Evolutionary conservation across 345 rosid species (phyloP).

Genomic region (Bretschneidera sinensis): DNA sequence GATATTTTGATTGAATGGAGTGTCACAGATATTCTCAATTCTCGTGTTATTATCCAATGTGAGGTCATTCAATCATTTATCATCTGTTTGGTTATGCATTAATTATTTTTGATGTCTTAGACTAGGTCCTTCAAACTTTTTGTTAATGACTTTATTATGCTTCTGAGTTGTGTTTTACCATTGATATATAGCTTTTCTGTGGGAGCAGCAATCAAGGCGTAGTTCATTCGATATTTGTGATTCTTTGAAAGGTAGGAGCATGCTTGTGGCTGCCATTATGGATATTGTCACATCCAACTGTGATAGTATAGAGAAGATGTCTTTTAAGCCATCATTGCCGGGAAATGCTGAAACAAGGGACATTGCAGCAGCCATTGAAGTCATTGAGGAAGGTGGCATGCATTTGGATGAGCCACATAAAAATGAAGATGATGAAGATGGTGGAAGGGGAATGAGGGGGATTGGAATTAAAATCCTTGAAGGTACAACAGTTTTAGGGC

Average conservation of each 20-base stretch:
- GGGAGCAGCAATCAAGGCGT: constrained; percentile 96
- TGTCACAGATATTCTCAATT: too few relatives aligned
- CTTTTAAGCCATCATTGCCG: constrained; percentile 56
- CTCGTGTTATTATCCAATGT: too few relatives aligned
- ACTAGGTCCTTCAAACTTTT: constrained; percentile 2
- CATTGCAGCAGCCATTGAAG: constrained; percentile 85
- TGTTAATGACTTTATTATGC: constrained; percentile 19
- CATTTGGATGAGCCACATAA: constrained; percentile 55
- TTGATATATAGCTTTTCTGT: constrained; percentile 81
- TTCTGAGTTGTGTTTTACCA: constrained; percentile 45
- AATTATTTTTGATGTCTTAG: not conserved
- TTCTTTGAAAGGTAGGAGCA: constrained; percentile 99
- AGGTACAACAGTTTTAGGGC: constrained; percentile 86
- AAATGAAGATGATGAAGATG: constrained; percentile 63
- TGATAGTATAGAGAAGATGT: constrained; percentile 48
- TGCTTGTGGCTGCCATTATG: constrained; percentile 99
- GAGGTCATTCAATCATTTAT: not conserved
- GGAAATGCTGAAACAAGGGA: constrained; percentile 82
- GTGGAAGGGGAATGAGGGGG: constrained; percentile 72
- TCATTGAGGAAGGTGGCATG: constrained; percentile 89
- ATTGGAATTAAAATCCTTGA: constrained; percentile 91
- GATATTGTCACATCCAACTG: constrained; percentile 91
- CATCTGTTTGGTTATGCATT: too few relatives aligned
- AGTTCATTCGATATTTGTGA: constrained; percentile 92
- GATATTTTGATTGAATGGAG: too few relatives aligned